phyloP scores from a whole-genome alignment of 495 filamentous ascomycete species.

The Hypoxylon rickii region DNA sequence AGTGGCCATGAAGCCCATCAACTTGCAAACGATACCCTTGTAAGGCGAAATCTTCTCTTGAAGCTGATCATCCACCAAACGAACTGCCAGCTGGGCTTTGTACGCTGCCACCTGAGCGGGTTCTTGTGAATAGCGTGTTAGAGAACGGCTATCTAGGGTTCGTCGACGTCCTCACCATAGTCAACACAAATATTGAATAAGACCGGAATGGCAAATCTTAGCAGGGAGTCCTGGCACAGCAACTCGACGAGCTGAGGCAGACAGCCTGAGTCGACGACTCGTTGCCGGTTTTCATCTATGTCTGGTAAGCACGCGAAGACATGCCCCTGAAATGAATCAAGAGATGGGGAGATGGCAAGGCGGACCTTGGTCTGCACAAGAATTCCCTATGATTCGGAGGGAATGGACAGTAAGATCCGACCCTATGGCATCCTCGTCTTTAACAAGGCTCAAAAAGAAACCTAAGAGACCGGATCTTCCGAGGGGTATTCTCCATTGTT shows the following conservation, averaged over 20 bases:
- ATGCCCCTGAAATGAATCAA: background rate
- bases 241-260: conserved; percentile 59
- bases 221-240: conserved; percentile 55
- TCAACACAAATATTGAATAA: conserved; percentile 77
- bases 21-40: conserved; percentile 49
- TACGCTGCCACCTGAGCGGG: conserved; percentile 59
- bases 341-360: background rate
- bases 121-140: conserved; percentile 43
- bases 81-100: conserved; percentile 45
- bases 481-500: conserved; percentile 64
- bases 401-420: conserved; percentile 53
- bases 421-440: conserved; percentile 41
- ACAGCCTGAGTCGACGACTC: conserved; percentile 63
- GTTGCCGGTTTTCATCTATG: conserved; percentile 73
- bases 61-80: conserved; percentile 41
- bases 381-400: conserved; percentile 75
- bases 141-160: conserved; percentile 1
- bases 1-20: conserved; percentile 53
- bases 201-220: conserved; percentile 65
- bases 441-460: conserved; percentile 64
- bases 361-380: conserved; percentile 79
- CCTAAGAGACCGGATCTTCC: conserved; percentile 70
- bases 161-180: conserved; percentile 58
- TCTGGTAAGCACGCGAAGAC: background rate
- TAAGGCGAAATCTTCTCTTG: conserved; percentile 29